phyloP scores from a whole-genome alignment of 2,329 filamentous ascomycete genomes.

The Penicillium sp. region DNA sequence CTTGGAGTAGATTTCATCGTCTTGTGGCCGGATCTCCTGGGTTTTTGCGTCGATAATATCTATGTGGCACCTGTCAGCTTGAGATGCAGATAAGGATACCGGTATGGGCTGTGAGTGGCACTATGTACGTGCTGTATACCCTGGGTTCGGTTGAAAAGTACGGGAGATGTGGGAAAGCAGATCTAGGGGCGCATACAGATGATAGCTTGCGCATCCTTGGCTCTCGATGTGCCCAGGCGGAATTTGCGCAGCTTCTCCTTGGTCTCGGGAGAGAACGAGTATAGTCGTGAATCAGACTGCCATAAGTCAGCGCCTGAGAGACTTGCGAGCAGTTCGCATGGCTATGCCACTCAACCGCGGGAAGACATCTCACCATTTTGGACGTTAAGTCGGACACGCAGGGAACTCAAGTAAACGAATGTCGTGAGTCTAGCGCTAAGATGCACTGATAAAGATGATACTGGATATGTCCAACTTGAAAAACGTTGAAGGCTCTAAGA shows the following conservation, averaged over 20 bases:
- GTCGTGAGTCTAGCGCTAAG: not conserved
- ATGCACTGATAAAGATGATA: not conserved
- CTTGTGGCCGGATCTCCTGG: constrained; percentile 82
- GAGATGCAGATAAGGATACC: not conserved
- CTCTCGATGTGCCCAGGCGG: constrained; percentile 81
- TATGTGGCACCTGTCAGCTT: constrained; percentile 38
- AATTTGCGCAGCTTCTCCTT: constrained; percentile 92
- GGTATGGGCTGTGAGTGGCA: not conserved
- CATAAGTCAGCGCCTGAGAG: constrained; percentile 3
- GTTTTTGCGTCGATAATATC: constrained; percentile 87
- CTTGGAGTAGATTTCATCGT: constrained; percentile 76
- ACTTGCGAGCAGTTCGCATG: not conserved
- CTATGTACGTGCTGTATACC: not conserved
- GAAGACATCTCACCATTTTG: constrained; percentile 5
- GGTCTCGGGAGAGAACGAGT: constrained; percentile 88
- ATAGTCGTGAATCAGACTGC: constrained; percentile 82
- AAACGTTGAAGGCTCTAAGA: constrained; percentile 6
- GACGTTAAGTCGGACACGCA: not conserved
- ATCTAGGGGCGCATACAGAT: constrained; percentile 69
- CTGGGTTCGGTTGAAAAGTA: not conserved
- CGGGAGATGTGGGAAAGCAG: not conserved
- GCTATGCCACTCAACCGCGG: not conserved
- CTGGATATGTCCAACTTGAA: not conserved
- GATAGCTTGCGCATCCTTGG: constrained; percentile 81
- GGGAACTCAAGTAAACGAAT: not conserved